These are phyloP conservation scores for Beauveria varroae DNA, from an alignment of 2,329 filamentous ascomycete species.

Conservation along the genomic window DNA sequence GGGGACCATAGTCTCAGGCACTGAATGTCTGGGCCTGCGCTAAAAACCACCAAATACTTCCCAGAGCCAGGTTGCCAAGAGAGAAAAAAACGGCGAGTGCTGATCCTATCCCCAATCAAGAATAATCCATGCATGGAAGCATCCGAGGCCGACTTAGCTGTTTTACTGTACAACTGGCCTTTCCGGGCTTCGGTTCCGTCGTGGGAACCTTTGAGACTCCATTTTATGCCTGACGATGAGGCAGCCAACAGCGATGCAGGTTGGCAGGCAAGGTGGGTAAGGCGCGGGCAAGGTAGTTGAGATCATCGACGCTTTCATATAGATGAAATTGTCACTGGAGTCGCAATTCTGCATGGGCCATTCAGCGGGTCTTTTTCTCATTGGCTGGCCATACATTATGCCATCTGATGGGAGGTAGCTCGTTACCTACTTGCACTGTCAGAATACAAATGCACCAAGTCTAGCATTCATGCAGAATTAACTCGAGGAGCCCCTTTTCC, in stretches of 20 bases:
- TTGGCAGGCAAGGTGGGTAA: not conserved
- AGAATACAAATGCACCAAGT: not conserved
- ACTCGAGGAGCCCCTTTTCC: not conserved
- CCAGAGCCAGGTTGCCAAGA: not conserved
- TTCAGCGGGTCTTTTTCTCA: not conserved
- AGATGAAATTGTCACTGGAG: not conserved
- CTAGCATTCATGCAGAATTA: not conserved
- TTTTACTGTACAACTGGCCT: not conserved
- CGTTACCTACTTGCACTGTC: not conserved
- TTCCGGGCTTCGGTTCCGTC: not conserved
- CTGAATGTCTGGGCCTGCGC: not conserved
- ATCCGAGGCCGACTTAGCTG: not conserved
- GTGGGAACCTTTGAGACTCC: not conserved
- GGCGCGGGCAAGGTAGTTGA: not conserved
- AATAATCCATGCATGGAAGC: conserved; percentile 1
- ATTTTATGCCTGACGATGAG: not conserved
- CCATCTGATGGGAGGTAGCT: not conserved
- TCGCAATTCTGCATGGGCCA: not conserved
- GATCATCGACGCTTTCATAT: not conserved
- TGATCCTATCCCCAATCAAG: not conserved
- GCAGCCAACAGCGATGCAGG: not conserved
- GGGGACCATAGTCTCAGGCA: not conserved
- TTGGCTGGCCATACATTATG: not conserved
- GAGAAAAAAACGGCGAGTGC: not conserved
- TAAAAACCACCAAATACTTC: not conserved